Evolutionary conservation across 192 early-diverging fungal genomes (phyloP).

Genomic region (Gigaspora rosea): DNA sequence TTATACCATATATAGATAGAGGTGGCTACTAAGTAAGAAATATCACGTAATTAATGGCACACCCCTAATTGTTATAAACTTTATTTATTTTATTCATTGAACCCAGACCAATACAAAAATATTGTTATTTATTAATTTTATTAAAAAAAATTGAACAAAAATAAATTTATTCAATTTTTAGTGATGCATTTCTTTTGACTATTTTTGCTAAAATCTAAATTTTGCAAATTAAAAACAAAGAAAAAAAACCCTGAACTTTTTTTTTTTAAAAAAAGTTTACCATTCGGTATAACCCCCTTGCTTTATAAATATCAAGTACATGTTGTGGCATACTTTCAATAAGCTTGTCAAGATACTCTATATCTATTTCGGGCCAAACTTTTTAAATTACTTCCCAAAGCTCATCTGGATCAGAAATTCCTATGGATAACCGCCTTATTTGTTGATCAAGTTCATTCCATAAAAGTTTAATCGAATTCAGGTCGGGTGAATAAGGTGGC

Average conservation of each 20-base stretch:
- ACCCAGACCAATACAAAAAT: too few relatives aligned
- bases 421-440: not conserved
- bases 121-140: too few relatives aligned
- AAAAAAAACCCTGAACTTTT: not conserved
- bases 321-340: not conserved
- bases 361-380: not conserved
- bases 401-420: not conserved
- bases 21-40: too few relatives aligned
- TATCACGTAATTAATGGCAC: too few relatives aligned
- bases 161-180: too few relatives aligned
- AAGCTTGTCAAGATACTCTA: not conserved
- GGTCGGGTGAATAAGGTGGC: constrained; percentile 5
- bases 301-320: not conserved
- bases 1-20: too few relatives aligned
- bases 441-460: not conserved
- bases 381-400: not conserved
- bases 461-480: not conserved
- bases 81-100: too few relatives aligned
- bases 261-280: not conserved
- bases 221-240: too few relatives aligned
- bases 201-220: too few relatives aligned
- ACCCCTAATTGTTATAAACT: too few relatives aligned
- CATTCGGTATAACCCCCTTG: not conserved
- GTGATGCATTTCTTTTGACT: too few relatives aligned
- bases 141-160: too few relatives aligned